Base-by-base conservation (phyloP, 768 basidiomycete species). In the Lanmaoa pseudosensibilis region DNA sequence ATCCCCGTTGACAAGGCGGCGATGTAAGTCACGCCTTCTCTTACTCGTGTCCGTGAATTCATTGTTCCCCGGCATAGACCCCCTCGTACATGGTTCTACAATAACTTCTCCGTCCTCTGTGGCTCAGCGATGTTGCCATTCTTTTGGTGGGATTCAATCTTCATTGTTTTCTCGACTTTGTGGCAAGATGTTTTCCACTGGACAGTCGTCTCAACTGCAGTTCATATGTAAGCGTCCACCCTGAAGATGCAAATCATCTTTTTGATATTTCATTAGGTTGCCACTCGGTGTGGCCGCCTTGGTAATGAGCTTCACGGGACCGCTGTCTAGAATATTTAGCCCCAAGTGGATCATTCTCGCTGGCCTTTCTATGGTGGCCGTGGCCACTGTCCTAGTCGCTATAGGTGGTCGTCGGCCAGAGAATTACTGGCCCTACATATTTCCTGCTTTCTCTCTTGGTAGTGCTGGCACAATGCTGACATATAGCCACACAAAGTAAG, bases 391-490 rank as follows among this genome's bases (percentile, higher is more conserved):
- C 37, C 65, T 83, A 19, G 68, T 83, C 43, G 74, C 77, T 5
- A 69, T 79, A 46, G 77, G 75, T 0, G 74, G 79, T 52, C 68
- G 77, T 52, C 60, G 60, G 5, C 70, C 74, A 11, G 70, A 71
- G 10, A 65, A 71, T 33, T 84, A 83, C 66, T 84, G 78, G 80
- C 52, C 61, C 1, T 72, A 74, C 53, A 68, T 76, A 44, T 79
- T 84, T 58, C 81, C 83, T 43, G 83, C 75, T 16, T 79, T 83
- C 60, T 52, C 73, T 25, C 55, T 84, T 45, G 82, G 81, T 15
- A 75, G 77, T 13, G 69, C 74, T 12, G 83, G 83, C 8, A 66
- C 71, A 4, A 78, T 77, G 65, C 61, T 83, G 48, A 67, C 73
- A 12, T 84, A 74, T 57, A 76, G 73, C 16, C 80, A 79, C 49